Percentiles rank a stretch among this genome's conserved stretches.
Conservation (phyloP, 352 stramenopile genomes). For the Phytophthora pini region DNA sequence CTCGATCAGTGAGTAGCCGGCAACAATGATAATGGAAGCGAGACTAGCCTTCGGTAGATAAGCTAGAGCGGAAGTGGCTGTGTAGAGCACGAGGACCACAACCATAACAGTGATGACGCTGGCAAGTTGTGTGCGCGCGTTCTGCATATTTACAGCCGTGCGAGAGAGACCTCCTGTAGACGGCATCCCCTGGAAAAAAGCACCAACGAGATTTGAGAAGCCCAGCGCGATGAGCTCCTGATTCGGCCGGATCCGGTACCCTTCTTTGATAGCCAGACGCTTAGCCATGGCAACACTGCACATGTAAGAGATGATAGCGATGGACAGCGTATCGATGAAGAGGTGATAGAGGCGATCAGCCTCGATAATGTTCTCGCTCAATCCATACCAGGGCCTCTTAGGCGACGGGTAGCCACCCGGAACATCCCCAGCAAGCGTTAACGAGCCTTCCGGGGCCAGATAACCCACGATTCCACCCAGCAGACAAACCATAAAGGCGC, state of each 20-base stretch:
- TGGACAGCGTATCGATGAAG: conserved; percentile 76
- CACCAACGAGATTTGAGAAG: conserved; percentile 89
- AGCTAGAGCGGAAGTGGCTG: conserved; percentile 89
- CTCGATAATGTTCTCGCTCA: conserved; percentile 51
- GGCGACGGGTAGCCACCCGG: conserved; percentile 70
- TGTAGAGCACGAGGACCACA: conserved; percentile 90
- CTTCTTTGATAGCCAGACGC: conserved; percentile 80
- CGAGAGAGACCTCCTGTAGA: conserved; percentile 90
- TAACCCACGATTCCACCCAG: conserved; percentile 69
- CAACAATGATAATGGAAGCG: conserved; percentile 91
- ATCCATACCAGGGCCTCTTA: conserved; percentile 54
- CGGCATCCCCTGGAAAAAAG: conserved; percentile 92
- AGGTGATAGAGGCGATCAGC: conserved; percentile 64
- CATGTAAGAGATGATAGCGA: conserved; percentile 93
- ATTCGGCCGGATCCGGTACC: conserved; percentile 83
- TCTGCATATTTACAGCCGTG: conserved; percentile 93
- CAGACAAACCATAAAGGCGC: conserved; percentile 82
- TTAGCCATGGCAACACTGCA: conserved; percentile 92
- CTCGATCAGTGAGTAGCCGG: conserved; percentile 88
- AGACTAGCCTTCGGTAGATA: conserved; percentile 90
- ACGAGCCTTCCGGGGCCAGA: conserved; percentile 65
- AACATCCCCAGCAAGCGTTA: conserved; percentile 83
- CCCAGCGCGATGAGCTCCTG: conserved; percentile 92
- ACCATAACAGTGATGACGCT: conserved; percentile 90
- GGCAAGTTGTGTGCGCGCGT: conserved; percentile 86